Evolutionary conservation across 768 basidiomycete genomes (phyloP).

Genomic region (Suillus americanus): DNA sequence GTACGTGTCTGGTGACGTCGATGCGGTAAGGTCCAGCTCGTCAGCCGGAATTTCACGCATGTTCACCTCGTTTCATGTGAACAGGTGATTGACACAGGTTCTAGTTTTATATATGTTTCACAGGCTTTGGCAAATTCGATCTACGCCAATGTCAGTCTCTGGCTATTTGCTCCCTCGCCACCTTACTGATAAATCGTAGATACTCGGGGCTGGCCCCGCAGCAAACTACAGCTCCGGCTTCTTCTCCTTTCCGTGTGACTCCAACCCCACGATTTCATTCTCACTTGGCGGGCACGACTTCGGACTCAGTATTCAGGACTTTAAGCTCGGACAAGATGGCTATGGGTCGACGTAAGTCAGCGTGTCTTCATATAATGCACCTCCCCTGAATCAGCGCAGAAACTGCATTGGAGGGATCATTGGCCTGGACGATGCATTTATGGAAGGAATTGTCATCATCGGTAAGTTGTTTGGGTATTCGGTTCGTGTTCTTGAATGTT

Average conservation of each 20-base stretch:
- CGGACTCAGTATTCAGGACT: slow-evolving; percentile 46
- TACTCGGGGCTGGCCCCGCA: slow-evolving; percentile 46
- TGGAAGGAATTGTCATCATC: slow-evolving; percentile 57
- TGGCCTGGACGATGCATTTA: slow-evolving; percentile 44
- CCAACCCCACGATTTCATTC: slow-evolving; percentile 37
- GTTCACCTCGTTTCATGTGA: neutral
- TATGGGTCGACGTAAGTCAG: slow-evolving; percentile 31
- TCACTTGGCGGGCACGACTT: slow-evolving; percentile 44
- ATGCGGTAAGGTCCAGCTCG: slow-evolving; percentile 17
- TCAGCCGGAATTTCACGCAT: slow-evolving; percentile 5
- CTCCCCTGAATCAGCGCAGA: slow-evolving; percentile 24
- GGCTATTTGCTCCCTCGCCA: neutral
- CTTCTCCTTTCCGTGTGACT: slow-evolving; percentile 55
- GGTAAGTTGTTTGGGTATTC: slow-evolving; percentile 31
- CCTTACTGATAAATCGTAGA: slow-evolving; percentile 31
- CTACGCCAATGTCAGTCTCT: slow-evolving; percentile 40
- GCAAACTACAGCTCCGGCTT: slow-evolving; percentile 46
- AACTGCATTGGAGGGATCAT: slow-evolving; percentile 59
- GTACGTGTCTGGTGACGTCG: slow-evolving; percentile 3
- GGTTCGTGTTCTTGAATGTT: slow-evolving; percentile 8
- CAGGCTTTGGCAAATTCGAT: slow-evolving; percentile 40
- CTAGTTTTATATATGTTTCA: slow-evolving; percentile 63
- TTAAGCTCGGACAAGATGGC: slow-evolving; percentile 49
- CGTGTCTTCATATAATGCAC: neutral
- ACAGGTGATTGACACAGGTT: slow-evolving; percentile 69